phyloP scores from a whole-genome alignment of 495 filamentous ascomycete species.

The Lasiosphaeriaceae sp. region DNA sequence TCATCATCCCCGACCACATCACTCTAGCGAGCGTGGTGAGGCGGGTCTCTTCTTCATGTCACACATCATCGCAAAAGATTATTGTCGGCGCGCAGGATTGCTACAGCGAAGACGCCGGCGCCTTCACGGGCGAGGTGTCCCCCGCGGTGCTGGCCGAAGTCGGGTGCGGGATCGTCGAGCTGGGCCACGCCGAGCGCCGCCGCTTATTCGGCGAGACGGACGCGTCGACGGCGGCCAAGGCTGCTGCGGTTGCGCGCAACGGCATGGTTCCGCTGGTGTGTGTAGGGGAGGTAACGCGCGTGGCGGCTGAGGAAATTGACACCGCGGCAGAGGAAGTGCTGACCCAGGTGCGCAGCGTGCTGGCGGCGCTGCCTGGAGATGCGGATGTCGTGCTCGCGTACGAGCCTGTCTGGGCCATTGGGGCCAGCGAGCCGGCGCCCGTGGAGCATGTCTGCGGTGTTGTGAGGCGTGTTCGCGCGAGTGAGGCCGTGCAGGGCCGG shows the following conservation, averaged over 20 bases:
- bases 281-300: slow-evolving; percentile 59
- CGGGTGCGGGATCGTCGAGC: slow-evolving; percentile 66
- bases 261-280: slow-evolving; percentile 76
- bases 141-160: slow-evolving; percentile 59
- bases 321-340: slow-evolving; percentile 63
- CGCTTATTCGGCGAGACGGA: slow-evolving; percentile 71
- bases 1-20: slow-evolving; percentile 73
- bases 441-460: slow-evolving; percentile 69
- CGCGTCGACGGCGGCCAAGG: slow-evolving; percentile 58
- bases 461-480: slow-evolving; percentile 54
- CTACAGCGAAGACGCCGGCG: slow-evolving; percentile 59
- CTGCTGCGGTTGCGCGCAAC: slow-evolving; percentile 58
- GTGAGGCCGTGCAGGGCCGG: slow-evolving; percentile 37
- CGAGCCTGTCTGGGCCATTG: slow-evolving; percentile 89
- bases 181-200: slow-evolving; percentile 75
- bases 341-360: slow-evolving; percentile 57
- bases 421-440: slow-evolving; percentile 64
- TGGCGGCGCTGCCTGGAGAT: slow-evolving; percentile 53
- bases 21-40: slow-evolving; percentile 57
- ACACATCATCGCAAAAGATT: slow-evolving; percentile 22
- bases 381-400: slow-evolving; percentile 78
- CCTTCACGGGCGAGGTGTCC: slow-evolving; percentile 76
- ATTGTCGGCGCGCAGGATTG: slow-evolving; percentile 74
- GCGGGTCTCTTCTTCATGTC: slow-evolving; percentile 51
- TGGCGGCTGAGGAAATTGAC: slow-evolving; percentile 25